Percentiles rank a stretch among this genome's conserved stretches.
Evolutionary conservation across 1,139 yeast species (phyloP).

Genomic region (Debaryomyces udenii): DNA sequence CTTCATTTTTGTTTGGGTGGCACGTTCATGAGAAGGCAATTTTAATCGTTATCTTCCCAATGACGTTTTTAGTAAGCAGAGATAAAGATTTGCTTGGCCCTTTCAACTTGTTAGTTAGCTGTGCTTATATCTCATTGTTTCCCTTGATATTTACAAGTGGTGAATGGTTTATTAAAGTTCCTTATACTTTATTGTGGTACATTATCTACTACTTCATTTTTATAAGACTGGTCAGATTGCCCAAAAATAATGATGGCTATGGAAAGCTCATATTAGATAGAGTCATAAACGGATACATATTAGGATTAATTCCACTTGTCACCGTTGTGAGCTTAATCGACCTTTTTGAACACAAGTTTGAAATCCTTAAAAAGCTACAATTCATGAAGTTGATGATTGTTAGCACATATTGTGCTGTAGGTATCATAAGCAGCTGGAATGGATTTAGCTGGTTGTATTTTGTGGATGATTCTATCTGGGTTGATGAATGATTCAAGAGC

Average conservation of each 20-base stretch:
- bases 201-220: constrained; percentile 74
- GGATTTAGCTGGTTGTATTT: constrained; percentile 88
- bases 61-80: constrained; percentile 71
- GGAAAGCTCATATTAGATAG: constrained; percentile 67
- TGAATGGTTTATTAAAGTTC: constrained; percentile 74
- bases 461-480: constrained; percentile 71
- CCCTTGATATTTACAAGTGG: constrained; percentile 84
- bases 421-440: constrained; percentile 85
- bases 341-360: constrained; percentile 54
- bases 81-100: constrained; percentile 75
- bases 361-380: constrained; percentile 56
- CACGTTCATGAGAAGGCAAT: constrained; percentile 98
- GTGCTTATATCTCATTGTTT: constrained; percentile 87
- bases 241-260: constrained; percentile 47
- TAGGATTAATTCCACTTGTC: constrained; percentile 70
- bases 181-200: constrained; percentile 87
- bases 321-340: constrained; percentile 57
- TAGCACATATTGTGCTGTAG: constrained; percentile 85
- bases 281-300: constrained; percentile 64
- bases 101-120: constrained; percentile 64
- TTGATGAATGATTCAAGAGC: constrained; percentile 16
- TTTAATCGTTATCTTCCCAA: constrained; percentile 84
- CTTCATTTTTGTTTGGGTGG: constrained; percentile 96
- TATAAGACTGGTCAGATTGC: constrained; percentile 62
- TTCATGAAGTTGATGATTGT: constrained; percentile 80